Evolutionary conservation across 305 asterid genomes (phyloP), one percentile per base, ranked within the genome.

Genomic region (Solanum aculeatissimum): DNA sequence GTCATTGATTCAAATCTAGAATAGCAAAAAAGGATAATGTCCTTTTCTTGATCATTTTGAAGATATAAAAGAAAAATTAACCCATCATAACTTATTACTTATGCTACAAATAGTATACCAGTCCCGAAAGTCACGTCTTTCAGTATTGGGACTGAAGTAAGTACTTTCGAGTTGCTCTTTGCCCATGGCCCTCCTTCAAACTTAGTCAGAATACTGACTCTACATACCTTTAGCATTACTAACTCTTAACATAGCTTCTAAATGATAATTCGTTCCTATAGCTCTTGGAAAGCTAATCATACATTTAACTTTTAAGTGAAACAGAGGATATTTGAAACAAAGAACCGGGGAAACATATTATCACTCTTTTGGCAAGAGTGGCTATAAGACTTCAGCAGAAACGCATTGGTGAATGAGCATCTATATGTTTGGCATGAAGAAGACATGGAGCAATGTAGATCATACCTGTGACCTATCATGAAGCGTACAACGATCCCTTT

Each of bases 401-500:
- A 29, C 25, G 49, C 45, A 9, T 49, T 27, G 47, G 51, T 16
- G 63, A 77, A 77, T 27, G 8, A 29, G 14, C 18, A 25, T 23
- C 60, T 45, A 15, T 40, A 40, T 70, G 42, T 47, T 47, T 74
- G 62, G 60, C 25, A 49, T 49, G 42, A 14, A 75, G 63, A 75
- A 27, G 82, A 75, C 4, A 18, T 75, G 63, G 43, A 29, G 53
- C 16, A 68, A 58, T 65, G 80, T 32, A 23, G 13, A 43, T 8
- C 47, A 65, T 84, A 95, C 98, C 98, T 95, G 91, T 92, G 97
- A 38, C 98, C 98, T 45, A 95, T 95, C 95, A 94, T 91, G 89
- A 95, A 95, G 21, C 98, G 95, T 54, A 94, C 94, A 54, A 94
- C 90, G 4, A 95, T 93, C 63, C 98, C 98, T 87, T 95, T 95